Base-by-base conservation (phyloP, 2,329 filamentous ascomycete genomes). In the Penicillium palitans region DNA sequence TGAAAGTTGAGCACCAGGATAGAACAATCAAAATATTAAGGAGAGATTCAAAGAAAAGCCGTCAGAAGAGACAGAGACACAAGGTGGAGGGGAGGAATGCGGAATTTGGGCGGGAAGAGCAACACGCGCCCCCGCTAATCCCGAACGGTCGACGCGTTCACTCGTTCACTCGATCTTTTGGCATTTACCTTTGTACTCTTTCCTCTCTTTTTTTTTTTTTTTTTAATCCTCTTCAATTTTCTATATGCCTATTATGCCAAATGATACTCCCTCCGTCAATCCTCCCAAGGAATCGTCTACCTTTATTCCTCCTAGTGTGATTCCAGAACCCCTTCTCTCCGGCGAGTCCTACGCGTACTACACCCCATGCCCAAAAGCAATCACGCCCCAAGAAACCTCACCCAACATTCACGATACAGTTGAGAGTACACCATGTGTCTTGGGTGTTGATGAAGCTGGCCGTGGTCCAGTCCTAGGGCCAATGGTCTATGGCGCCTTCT, bases 371-470 rank as follows among this genome's bases (percentile, higher is more conserved):
- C 90, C 90, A 1, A 71, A 83, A 0, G 73, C 77, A n/a, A 84
- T 91, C 52, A 81, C 81, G 24, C 74, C 81, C 1, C 67, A 78
- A 60, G 64, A 78, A 21, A 64, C 69, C 47, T 62, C 62, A 12
- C 53, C 63, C 19, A 49, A 61, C 12, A 62, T 70, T 8, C 66
- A 68, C 2, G 72, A 74, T 44, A 68, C 76, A 4, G 61, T 71
- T 73, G 67, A 76, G 15, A 72, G 73, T 45, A 83, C 81, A 57
- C 83, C 87, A 70, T 95, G 90, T 75, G 88, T 90, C 21, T 83
- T 98, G 24, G 93, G 93, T 61, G 89, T 98, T 51, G 93, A 98
- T 74, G 93, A 98, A 80, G 93, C 93, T 66, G 93, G 93, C 46
- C 87, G 93, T 70, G 93, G 93, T 1, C 93, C 93, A 25, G 93